Base-by-base conservation (phyloP, 768 basidiomycete genomes). In the Jaapia argillacea region DNA sequence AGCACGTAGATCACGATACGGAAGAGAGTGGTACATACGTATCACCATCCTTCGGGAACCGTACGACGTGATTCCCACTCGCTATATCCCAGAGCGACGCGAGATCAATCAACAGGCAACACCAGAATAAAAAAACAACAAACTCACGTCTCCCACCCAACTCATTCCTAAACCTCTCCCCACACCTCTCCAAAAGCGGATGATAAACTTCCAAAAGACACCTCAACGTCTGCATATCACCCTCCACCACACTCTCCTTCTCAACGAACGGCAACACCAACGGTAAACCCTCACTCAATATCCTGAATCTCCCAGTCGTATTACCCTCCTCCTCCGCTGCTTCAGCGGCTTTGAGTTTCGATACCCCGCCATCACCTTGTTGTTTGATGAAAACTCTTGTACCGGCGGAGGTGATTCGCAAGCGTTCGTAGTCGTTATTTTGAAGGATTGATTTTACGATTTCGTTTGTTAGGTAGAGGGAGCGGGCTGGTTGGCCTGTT, bases 321-420 rank as follows among this genome's bases (percentile, higher is more conserved):
- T 33, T 57, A 3, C 72, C 78, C 36, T 74, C 74, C 1, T 72
- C 44, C 44, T 57, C 68, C 57, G 60, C 69, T 62, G 43, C 51
- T 36, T 55, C 58, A 36, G 54, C 28, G 16, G 42, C 50, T 3
- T 12, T 22, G 1, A 16, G 16, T 33, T 33, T 33, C 10, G 28
- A 33, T 33, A 16, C 28, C 37, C 13, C 12, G 10, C 22, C 22
- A 6, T 53, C 77, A 2, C 75, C 77, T 47, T 94, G 93, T 59
- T 98, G 93, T 56, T 89, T 86, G 4, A 79, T 76, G 61, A 98
- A 85, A 10, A 91, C 80, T 60, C 96, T 94, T 31, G 92, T 91
- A 16, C 96, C 96, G n/a, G 87, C 85, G 12, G 86, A 80, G 53
- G 92, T 81, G 42, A 99, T 77, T 1, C 96, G 80, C 44, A 97